Conservation (phyloP, 169 alveolate species). For the Plasmodium vinckei region DNA sequence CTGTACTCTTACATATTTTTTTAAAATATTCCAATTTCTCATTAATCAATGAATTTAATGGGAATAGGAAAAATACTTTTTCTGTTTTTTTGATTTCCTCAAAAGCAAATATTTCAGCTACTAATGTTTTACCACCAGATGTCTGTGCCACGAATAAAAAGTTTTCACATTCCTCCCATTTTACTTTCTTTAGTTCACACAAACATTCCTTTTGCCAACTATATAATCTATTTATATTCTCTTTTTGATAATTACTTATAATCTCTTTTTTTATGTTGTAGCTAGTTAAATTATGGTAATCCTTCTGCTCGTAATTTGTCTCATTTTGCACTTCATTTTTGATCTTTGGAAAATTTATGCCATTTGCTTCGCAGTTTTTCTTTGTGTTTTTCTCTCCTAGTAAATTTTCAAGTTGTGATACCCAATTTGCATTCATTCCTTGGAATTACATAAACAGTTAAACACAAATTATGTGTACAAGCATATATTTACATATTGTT, state of each 20-base stretch:
- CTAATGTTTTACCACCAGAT: conserved; percentile 67
- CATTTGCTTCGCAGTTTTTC: conserved; percentile 1
- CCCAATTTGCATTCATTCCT: conserved; percentile 43
- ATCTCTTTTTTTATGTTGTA: conserved; percentile 14
- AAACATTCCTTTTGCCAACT: conserved; percentile 70
- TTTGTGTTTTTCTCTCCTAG: conserved; percentile 7
- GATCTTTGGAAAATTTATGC: neutral
- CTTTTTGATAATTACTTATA: conserved; percentile 36
- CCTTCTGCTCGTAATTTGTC: neutral
- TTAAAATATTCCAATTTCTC: conserved; percentile 44
- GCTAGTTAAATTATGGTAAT: neutral
- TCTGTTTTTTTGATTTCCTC: conserved; percentile 36
- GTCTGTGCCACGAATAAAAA: conserved; percentile 67
- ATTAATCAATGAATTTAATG: conserved; percentile 66
- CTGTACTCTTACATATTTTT: conserved; percentile 49
- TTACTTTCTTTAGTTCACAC: conserved; percentile 22
- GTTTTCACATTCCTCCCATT: conserved; percentile 52
- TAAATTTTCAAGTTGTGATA: conserved; percentile 16
- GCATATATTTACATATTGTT: neutral
- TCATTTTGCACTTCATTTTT: neutral
- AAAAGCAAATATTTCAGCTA: conserved; percentile 54
- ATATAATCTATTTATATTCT: conserved; percentile 40
- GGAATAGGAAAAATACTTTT: conserved; percentile 34
- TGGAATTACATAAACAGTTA: neutral
- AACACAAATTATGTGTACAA: neutral